Percentiles rank a stretch among this genome's conserved stretches.
phyloP scores from a whole-genome alignment of 208 protist genomes.

The Trypanosoma mega region DNA sequence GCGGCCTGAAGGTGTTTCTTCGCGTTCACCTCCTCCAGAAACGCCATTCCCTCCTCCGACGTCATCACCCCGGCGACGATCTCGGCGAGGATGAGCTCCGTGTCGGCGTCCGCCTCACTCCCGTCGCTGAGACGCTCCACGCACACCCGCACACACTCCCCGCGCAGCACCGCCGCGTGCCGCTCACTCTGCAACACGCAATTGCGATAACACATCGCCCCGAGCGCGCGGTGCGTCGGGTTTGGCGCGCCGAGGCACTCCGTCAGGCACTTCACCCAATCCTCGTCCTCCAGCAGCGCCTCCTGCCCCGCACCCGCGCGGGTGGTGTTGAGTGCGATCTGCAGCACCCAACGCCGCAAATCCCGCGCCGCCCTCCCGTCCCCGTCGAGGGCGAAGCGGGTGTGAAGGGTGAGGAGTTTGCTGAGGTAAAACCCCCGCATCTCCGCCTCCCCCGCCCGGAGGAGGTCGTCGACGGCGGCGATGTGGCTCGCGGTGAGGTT shows the following conservation, averaged over 20 bases:
- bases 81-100: slow-evolving; percentile 65
- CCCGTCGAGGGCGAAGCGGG: slow-evolving; percentile 23
- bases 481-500: slow-evolving; percentile 82
- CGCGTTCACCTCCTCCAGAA: slow-evolving; percentile 76
- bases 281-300: slow-evolving; percentile 71
- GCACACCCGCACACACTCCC: slow-evolving; percentile 37
- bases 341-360: slow-evolving; percentile 68
- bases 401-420: slow-evolving; percentile 68
- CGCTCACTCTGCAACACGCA: slow-evolving; percentile 54
- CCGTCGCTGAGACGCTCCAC: slow-evolving; percentile 43
- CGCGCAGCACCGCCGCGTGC: slow-evolving; percentile 46
- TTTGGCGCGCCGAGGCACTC: slow-evolving; percentile 39
- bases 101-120: slow-evolving; percentile 23
- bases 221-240: slow-evolving; percentile 55
- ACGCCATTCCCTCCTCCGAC: slow-evolving; percentile 64
- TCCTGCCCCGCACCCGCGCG: slow-evolving; percentile 68
- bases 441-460: slow-evolving; percentile 79
- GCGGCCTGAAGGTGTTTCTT: slow-evolving; percentile 52
- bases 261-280: slow-evolving; percentile 53
- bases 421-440: slow-evolving; percentile 79
- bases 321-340: slow-evolving; percentile 81
- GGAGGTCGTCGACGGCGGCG: slow-evolving; percentile 64
- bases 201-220: slow-evolving; percentile 77
- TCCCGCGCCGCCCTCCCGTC: slow-evolving; percentile 54
- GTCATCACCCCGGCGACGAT: slow-evolving; percentile 59